A percentile compares a stretch with the other conserved stretches of the same genome.
Evolutionary conservation across 2,329 filamentous ascomycete genomes (phyloP).

Genomic region (Lachnellula cervina): DNA sequence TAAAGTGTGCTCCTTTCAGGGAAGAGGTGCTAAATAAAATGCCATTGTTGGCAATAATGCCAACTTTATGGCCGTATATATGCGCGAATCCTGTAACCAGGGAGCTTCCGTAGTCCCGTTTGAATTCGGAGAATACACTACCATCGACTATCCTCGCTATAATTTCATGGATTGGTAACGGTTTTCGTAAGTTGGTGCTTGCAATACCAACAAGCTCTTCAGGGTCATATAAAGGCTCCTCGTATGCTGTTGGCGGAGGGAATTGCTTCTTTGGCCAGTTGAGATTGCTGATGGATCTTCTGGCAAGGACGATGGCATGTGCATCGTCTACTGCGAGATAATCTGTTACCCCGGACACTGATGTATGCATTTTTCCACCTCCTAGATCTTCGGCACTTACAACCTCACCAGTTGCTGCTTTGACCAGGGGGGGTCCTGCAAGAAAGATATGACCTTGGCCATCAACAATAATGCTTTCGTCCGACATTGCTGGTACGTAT

Average conservation of each 20-base stretch:
- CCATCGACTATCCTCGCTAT: slow-evolving; percentile 92
- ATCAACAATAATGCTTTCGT: slow-evolving; percentile 94
- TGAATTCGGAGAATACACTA: slow-evolving; percentile 89
- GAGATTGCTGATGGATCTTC: slow-evolving; percentile 79
- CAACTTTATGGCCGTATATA: slow-evolving; percentile 86
- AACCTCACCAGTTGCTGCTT: slow-evolving; percentile 90
- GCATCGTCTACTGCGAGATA: slow-evolving; percentile 93
- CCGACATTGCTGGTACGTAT: slow-evolving; percentile 95
- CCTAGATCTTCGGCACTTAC: slow-evolving; percentile 89
- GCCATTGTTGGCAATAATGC: slow-evolving; percentile 93
- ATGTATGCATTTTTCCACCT: slow-evolving; percentile 83
- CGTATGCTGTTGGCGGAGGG: slow-evolving; percentile 44
- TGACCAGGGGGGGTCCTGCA: slow-evolving; percentile 88
- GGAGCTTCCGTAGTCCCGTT: slow-evolving; percentile 81
- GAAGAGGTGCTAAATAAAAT: slow-evolving; percentile 87
- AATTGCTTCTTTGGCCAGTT: slow-evolving; percentile 66
- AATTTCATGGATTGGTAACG: slow-evolving; percentile 81
- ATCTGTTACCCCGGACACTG: slow-evolving; percentile 88
- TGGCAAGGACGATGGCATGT: slow-evolving; percentile 80
- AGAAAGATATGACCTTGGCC: slow-evolving; percentile 98
- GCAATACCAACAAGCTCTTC: slow-evolving; percentile 83
- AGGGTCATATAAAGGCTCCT: slow-evolving; percentile 75
- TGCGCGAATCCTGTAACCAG: slow-evolving; percentile 87
- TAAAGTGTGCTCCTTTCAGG: slow-evolving; percentile 93
- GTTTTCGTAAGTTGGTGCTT: slow-evolving; percentile 81